Base-by-base conservation (phyloP, 306 rosid species). In the Gastrolobium villosum region DNA sequence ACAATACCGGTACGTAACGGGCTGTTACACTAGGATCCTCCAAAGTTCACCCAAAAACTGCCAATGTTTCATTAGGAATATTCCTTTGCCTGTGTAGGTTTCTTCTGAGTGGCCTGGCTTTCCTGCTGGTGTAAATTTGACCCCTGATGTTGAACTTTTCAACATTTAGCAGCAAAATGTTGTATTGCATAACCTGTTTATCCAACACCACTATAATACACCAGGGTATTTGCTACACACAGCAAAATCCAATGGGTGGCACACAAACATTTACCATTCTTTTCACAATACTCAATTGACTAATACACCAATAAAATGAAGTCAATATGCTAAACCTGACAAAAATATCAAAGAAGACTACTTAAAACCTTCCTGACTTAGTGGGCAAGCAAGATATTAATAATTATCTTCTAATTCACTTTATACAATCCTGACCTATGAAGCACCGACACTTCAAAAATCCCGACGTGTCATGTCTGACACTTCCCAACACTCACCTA, bases 111-210 rank as follows among this genome's bases (percentile, higher is more conserved):
- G 96, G 98, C 96, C 96, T 20, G 97, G 92, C 49, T 83, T 94
- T 76, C 98, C 98, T 39, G 65, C 65, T 80, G 98, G 98, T 48
- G 90, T 94, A 10, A 94, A 94, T 94, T 94, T 87, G 96, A 90
- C 77, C 98, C 98, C 94, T 44, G 96, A 91, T 79, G 65, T 72
- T 30, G 88, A 89, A 70, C 86, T 94, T 37, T 54, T 91, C 84
- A 80, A 39, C 97, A 94, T 74, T 86, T 94, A 63, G 95, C 85
- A 2, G 96, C 91, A 6, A 94, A 94, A 78, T 83, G 91, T 44
- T 84, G 90, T 10, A 76, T 70, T 70, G 71, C 88, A 83, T 0
- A 92, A 94, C 83, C 34, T 63, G 74, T 85, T 88, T 49, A 88
- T 94, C 37, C 87, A 94, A 90, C 84, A 92, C 88, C 35, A 94